Evolutionary conservation across 371 early-diverging fungal species (phyloP).

Genomic region (Saksenaea vasiformis): DNA sequence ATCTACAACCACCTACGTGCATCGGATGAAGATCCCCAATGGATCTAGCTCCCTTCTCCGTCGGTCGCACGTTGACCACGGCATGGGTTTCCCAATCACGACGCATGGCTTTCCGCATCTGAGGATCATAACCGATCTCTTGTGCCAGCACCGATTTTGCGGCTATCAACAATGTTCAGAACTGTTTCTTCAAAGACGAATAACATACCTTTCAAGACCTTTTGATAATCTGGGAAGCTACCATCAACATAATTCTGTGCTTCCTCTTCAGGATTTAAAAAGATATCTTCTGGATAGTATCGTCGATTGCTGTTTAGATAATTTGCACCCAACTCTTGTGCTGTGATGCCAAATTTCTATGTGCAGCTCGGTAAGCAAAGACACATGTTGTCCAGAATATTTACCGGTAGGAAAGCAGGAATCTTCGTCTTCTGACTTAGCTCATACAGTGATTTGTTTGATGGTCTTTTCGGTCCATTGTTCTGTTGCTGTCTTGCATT

Average conservation of each 20-base stretch:
- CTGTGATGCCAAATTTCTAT: constrained; percentile 55
- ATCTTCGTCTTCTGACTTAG: constrained; percentile 49
- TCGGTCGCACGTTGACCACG: constrained; percentile 78
- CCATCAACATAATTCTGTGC: constrained; percentile 60
- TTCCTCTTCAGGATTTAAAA: constrained; percentile 56
- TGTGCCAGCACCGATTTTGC: constrained; percentile 74
- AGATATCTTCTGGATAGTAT: constrained; percentile 58
- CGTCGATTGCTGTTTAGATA: constrained; percentile 56
- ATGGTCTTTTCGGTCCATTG: constrained; percentile 47
- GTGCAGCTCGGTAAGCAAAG: neutral
- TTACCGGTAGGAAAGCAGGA: constrained; percentile 57
- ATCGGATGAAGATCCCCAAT: constrained; percentile 85
- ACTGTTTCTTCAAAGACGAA: neutral
- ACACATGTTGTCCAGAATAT: neutral
- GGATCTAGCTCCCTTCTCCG: constrained; percentile 73
- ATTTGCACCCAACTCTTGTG: constrained; percentile 71
- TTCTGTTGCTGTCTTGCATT: constrained; percentile 51
- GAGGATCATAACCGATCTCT: constrained; percentile 83
- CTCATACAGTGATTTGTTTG: constrained; percentile 38
- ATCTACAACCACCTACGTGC: constrained; percentile 30
- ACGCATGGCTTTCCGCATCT: constrained; percentile 81
- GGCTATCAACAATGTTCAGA: constrained; percentile 25
- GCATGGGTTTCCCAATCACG: constrained; percentile 69
- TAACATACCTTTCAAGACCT: constrained; percentile 54
- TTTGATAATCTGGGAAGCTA: constrained; percentile 55